Evolutionary conservation across 2,329 filamentous ascomycete species (phyloP).

Genomic region (Colletotrichum trifolii): DNA sequence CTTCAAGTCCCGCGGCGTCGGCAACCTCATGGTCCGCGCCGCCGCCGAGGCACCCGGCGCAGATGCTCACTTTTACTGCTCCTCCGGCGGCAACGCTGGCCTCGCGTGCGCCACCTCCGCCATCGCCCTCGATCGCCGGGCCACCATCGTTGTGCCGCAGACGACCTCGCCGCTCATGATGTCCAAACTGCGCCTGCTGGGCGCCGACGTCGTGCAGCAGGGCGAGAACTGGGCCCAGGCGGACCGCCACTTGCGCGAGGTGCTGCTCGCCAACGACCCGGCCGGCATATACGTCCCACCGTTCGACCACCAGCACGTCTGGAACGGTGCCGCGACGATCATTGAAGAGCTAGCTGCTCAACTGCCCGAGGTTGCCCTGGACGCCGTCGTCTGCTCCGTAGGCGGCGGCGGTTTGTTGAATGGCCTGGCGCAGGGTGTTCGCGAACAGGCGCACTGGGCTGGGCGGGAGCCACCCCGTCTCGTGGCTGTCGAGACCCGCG

Average conservation of each 20-base stretch:
- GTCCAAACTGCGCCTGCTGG: constrained; percentile 74
- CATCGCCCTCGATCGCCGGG: constrained; percentile 68
- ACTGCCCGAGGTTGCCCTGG: constrained; percentile 58
- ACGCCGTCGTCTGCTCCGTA: constrained; percentile 80
- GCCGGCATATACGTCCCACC: constrained; percentile 73
- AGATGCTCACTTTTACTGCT: constrained; percentile 78
- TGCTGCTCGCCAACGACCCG: constrained; percentile 64
- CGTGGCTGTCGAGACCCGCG: constrained; percentile 80
- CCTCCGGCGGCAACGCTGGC: constrained; percentile 85
- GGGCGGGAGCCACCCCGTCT: constrained; percentile 57
- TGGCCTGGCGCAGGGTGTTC: constrained; percentile 77
- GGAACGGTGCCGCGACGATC: constrained; percentile 72
- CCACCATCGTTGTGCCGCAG: constrained; percentile 80
- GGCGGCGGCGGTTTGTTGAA: constrained; percentile 85
- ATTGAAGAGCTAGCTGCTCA: constrained; percentile 62
- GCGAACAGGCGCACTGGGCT: constrained; percentile 54
- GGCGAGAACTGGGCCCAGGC: constrained; percentile 78
- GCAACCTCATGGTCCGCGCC: constrained; percentile 72
- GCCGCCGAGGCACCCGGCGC: constrained; percentile 47
- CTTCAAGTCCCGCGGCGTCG: constrained; percentile 86
- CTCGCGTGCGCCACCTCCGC: constrained; percentile 83
- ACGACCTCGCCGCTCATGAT: constrained; percentile 77
- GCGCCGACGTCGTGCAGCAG: constrained; percentile 74
- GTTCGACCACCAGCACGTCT: constrained; percentile 76
- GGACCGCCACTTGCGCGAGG: constrained; percentile 71